Evolutionary conservation across 345 rosid species (phyloP), one percentile per base, ranked within the genome.

Genomic region (Iberis pinnata): DNA sequence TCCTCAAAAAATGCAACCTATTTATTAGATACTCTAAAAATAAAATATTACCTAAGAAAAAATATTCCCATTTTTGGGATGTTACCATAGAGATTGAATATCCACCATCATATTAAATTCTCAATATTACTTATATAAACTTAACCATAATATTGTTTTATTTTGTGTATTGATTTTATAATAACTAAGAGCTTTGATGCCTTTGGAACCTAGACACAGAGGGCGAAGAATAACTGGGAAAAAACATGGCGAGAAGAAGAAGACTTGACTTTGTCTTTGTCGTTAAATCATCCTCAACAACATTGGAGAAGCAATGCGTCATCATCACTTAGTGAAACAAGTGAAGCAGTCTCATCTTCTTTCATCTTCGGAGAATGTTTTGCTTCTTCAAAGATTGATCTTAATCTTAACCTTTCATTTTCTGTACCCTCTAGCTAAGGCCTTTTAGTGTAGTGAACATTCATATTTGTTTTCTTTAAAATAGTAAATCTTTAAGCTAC

Each of bases 361-460:
- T 46, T 35, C 58, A 35, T 44, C 47, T 57, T 44, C 32, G 49
- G 64, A 57, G 70, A 65, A 18, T 65, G 70, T 22, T 65, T 50
- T 43, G 64, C 42, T 58, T 65, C 70, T 36, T 52, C 70, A 0
- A 66, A 66, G 54, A 66, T 66, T 38, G 70, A 66, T 52, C 70
- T 66, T 37, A 58, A 52, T 38, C 65, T 58, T 45, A 66, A 66
- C 45, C 70, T 66, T 65, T 66, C 70, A 6, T 66, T 52, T 38
- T 53, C 65, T 59, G 38, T 58, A 37, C 60, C 59, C 22, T 60
- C 22, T 29, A 59, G 65, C 55, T 66, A 15, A 66, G 44, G 8
- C 17, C 20, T 29, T 7, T 29, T 52, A 64, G 57, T 32, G 62
- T 9, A 64, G 50, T n/a, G 22, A 24, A 49, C 63, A 56, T 48